Base-by-base conservation (phyloP, 1,139 yeast genomes). In the Candida sp. region DNA sequence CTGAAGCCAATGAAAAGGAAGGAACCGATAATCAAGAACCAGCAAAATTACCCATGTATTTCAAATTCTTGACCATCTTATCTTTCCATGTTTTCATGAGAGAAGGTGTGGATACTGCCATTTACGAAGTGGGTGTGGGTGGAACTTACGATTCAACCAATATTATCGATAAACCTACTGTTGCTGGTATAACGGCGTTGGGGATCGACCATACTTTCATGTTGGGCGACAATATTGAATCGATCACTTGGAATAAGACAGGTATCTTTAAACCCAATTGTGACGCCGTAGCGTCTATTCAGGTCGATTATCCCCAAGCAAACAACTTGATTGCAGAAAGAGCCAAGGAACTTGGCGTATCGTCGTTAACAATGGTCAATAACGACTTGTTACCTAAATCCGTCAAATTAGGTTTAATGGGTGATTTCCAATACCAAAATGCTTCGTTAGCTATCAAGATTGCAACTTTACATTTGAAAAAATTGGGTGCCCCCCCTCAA, bases 41-140 rank as follows among this genome's bases (percentile, higher is more conserved):
- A 11, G 19, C 19, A 7, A 32, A 32, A 12, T 32, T 32, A 39
- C 99, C 99, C 19, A 93, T 90, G 64, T 95, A 95, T 62, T 95
- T 95, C 73, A 84, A 96, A 58, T 93, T 82, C 63, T 70, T 95
- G 61, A 95, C 99, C 0, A 66, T 95, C 21, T 65, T 95, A 45
- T 89, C 98, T 2, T 93, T 89, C 69, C 97, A 95, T 60, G 87
- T 89, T 1, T 95, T 95, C 56, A 61, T 89, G 66, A 75, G 81
- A 47, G 99, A 93, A 64, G 87, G 88, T 1, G 91, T 95, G 23
- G 88, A 90, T 56, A 81, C 96, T 15, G 98, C 99, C 9, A 85
- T 95, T 38, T 89, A 88, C 57, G 99, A 95, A 62, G 99, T 95
- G 22, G 99, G 99, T 12, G 96, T 95, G 42, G 99, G 99, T 25